These are phyloP conservation scores for Citropsis articulata DNA, from an alignment of 345 rosid genomes.

Conservation along the genomic window DNA sequence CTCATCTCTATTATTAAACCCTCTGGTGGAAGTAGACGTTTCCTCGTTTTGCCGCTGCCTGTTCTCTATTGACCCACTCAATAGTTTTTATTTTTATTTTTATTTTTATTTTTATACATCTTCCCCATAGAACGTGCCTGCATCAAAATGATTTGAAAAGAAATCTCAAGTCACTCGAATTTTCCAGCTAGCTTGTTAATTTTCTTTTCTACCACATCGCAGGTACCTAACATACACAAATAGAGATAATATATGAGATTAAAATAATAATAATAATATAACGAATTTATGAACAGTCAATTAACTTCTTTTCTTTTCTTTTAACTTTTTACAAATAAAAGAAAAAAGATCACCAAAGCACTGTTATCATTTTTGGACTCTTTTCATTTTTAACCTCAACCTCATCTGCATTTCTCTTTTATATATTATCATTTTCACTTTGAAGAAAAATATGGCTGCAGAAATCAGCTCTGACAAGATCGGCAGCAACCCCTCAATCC, in stretches of 20 bases:
- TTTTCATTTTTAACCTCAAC: constrained; percentile 6
- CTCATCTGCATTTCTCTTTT: constrained; percentile 8
- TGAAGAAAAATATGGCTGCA: constrained; percentile 9
- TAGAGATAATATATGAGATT: neutral
- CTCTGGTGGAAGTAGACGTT: constrained; percentile 28
- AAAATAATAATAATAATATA: neutral
- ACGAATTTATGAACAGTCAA: neutral
- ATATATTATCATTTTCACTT: constrained; percentile 18
- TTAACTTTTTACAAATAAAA: neutral
- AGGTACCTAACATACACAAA: constrained; percentile 20
- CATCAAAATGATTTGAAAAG: constrained; percentile 25
- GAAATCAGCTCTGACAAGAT: constrained; percentile 27
- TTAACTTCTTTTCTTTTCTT: neutral
- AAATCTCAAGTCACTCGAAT: constrained; percentile 15
- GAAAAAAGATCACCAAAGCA: neutral
- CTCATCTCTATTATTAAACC: constrained; percentile 7
- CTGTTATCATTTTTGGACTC: constrained; percentile 7
- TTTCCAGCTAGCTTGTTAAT: neutral
- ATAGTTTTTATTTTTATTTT: neutral
- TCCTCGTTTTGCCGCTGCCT: constrained; percentile 32
- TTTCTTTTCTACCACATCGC: constrained; percentile 4
- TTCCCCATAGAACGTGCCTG: constrained; percentile 22
- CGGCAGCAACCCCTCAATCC: constrained; percentile 10
- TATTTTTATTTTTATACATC: no score
- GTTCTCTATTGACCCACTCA: constrained; percentile 21